Percentiles rank a stretch among this genome's conserved stretches.
These are phyloP conservation scores for Tetraselmis striata DNA, from an alignment of 139 green algal species.

Conservation along the genomic window DNA sequence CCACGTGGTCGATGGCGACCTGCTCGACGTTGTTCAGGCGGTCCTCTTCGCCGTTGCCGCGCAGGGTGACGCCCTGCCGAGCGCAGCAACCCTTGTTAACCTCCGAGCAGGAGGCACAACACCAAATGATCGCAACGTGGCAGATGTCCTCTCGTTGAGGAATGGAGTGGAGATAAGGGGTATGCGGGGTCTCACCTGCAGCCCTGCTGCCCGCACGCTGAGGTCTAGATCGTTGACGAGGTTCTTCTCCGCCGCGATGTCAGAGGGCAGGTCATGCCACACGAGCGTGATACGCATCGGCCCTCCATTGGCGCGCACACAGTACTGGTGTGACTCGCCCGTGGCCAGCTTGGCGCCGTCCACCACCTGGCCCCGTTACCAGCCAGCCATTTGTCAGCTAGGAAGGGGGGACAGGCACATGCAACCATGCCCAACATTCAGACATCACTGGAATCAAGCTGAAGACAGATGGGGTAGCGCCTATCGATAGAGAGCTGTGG, in stretches of 20 bases:
- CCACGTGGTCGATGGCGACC: neutral
- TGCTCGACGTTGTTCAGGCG: conserved; percentile 1
- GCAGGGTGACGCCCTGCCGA: neutral
- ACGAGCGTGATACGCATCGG: conserved; percentile 17
- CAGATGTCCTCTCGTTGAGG: too few species aligned
- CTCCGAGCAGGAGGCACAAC: too few species aligned
- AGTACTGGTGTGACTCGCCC: conserved; percentile 14
- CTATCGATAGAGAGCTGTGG: too few species aligned
- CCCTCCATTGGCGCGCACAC: neutral
- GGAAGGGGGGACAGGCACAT: neutral
- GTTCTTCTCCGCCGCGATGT: neutral
- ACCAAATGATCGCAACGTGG: too few species aligned
- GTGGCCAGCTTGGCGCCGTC: conserved; percentile 4
- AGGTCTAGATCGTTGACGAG: conserved; percentile 30
- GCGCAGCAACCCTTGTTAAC: too few species aligned
- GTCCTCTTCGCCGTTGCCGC: conserved; percentile 4
- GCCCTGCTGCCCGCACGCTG: neutral
- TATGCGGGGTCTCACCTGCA: too few species aligned
- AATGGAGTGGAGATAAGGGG: too few species aligned
- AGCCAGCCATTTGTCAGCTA: neutral
- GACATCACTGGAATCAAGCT: too few species aligned
- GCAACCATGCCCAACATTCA: too few species aligned
- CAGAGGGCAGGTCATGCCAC: conserved; percentile 16
- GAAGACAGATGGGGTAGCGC: too few species aligned
- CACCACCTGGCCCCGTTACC: neutral